Evolutionary conservation across 2,329 filamentous ascomycete species (phyloP), one percentile per base, ranked within the genome.

Genomic region (Alternaria infectoria): DNA sequence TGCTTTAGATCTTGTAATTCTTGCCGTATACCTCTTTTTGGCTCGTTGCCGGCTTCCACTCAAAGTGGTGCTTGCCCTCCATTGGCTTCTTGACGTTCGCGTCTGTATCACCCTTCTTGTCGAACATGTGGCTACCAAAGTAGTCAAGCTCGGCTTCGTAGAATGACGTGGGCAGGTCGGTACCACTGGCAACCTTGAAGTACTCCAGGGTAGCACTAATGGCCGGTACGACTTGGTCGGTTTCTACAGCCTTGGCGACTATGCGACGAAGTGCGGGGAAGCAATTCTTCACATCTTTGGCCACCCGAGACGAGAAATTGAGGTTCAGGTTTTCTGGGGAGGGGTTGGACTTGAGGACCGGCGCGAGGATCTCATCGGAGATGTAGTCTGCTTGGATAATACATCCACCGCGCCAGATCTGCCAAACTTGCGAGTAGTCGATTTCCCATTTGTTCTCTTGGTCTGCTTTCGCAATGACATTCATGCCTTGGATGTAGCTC

Each of bases 131-230:
- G 40, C 85, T 84, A 0, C 90, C 90, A 74, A 92, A 92, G 71
- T 88, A 91, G 73, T 92, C 89, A 75, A 92, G 80, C 80, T 92
- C 85, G 0, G 89, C 89, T 77, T 92, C 89, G 80, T 90, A 89
- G 72, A 92, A 91, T 60, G 86, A 85, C 5, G 89, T 91, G 0
- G 90, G 90, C 30, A 92, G 75, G 62, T 85, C 84, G 4, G 84
- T 86, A 15, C 86, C 86, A 2, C 84, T 86, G 26, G 83, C 83
- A 57, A 89, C 89, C 78, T 92, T 92, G 69, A 89, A 79, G 70
- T 90, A 91, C 68, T 92, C 90, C 57, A 92, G 73, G 1, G 83
- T 89, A 2, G 88, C 86, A 36, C 85, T 86, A 52, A 92, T 76
- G 2, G 86, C 84, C 0, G 89, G 89, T 3, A 89, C 81, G 54